Evolutionary conservation across 805 yeast genomes (phyloP).

Genomic region (Lipomyces oligophaga): DNA sequence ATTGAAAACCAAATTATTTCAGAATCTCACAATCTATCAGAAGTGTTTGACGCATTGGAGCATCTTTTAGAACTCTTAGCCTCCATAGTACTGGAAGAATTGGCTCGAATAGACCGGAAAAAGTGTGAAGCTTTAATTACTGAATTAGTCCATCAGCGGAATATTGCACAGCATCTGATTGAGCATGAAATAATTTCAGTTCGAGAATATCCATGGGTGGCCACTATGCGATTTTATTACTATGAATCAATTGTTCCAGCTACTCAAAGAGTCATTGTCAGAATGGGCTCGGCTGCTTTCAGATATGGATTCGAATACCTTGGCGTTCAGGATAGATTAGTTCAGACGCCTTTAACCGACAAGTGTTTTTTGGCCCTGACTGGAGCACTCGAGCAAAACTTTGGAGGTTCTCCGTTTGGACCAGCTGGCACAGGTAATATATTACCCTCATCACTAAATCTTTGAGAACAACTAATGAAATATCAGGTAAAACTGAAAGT

Average conservation of each 20-base stretch:
- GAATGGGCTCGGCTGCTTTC: conserved; percentile 51
- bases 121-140: conserved; percentile 60
- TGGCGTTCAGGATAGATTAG: conserved; percentile 70
- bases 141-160: conserved; percentile 60
- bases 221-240: conserved; percentile 51
- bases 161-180: conserved; percentile 37
- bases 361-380: conserved; percentile 64
- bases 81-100: conserved; percentile 32
- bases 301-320: conserved; percentile 77
- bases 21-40: not conserved
- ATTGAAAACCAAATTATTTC: conserved; percentile 34
- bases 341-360: conserved; percentile 69
- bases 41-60: not conserved
- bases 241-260: not conserved
- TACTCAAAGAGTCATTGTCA: conserved; percentile 37
- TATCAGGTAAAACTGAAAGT: conserved; percentile 68
- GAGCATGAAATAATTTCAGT: conserved; percentile 14
- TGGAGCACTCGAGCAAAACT: conserved; percentile 64
- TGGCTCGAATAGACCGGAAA: conserved; percentile 38
- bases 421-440: conserved; percentile 88
- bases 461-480: too few species aligned
- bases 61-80: conserved; percentile 37
- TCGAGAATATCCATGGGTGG: conserved; percentile 46
- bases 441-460: too few species aligned
- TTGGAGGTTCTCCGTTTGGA: conserved; percentile 91